A percentile compares a stretch with the other conserved stretches of the same genome.
These are phyloP conservation scores for Colletotrichum chlorophyti DNA, from an alignment of 2,329 filamentous ascomycete genomes.

Conservation along the genomic window DNA sequence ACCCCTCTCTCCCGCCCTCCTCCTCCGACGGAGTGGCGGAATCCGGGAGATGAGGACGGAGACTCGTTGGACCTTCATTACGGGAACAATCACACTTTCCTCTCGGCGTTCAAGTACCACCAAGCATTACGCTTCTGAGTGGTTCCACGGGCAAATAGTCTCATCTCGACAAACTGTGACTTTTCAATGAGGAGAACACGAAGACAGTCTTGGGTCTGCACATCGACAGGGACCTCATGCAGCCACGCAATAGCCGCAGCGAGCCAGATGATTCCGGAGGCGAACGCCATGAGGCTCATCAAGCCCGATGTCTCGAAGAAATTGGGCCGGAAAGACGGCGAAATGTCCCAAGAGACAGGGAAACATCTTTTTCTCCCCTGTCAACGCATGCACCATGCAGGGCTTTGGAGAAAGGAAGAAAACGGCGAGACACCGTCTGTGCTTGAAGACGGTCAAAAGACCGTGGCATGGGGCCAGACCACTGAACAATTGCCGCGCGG, in stretches of 20 bases:
- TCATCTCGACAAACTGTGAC: not conserved
- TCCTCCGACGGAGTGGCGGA: slow-evolving; percentile 24
- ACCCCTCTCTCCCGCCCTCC: slow-evolving; percentile 4
- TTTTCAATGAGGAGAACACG: not conserved
- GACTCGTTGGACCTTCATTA: slow-evolving; percentile 7
- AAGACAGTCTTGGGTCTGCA: not conserved
- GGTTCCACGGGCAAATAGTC: not conserved
- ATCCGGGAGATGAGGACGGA: slow-evolving; percentile 17
- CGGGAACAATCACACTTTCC: slow-evolving; percentile 5
- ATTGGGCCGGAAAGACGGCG: not conserved
- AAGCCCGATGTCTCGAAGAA: slow-evolving; percentile 1
- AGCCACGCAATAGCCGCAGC: not conserved
- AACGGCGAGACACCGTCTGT: slow-evolving; percentile 2
- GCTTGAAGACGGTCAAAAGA: slow-evolving; percentile 4
- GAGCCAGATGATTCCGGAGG: slow-evolving; percentile 2
- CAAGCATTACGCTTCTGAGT: not conserved
- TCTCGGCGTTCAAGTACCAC: slow-evolving; percentile 3
- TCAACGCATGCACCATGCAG: slow-evolving; percentile 9
- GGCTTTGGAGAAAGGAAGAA: not conserved
- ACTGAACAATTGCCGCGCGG: slow-evolving; percentile 6
- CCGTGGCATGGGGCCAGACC: not conserved
- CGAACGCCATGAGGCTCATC: slow-evolving; percentile 5
- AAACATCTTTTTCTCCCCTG: not conserved
- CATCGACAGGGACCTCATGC: not conserved
- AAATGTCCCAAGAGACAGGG: not conserved